Evolutionary conservation across 2,329 filamentous ascomycete species (phyloP).

Genomic region (Trichoderma sp.): DNA sequence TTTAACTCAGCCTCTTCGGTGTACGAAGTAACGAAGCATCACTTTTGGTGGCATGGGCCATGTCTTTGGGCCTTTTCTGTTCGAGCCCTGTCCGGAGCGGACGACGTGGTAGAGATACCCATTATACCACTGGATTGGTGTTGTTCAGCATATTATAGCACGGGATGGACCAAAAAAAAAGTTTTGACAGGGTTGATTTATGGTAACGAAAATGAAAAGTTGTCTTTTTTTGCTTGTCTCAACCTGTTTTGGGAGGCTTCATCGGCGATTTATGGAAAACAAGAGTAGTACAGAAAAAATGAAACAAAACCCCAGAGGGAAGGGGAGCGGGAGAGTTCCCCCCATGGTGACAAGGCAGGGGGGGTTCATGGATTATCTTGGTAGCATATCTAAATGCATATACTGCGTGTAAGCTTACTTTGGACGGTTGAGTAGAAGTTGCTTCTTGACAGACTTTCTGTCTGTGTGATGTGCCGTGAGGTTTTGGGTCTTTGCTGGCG

Average conservation of each 20-base stretch:
- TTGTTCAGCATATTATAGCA: constrained; percentile 12
- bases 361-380: not conserved
- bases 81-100: constrained; percentile 14
- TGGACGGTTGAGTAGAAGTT: not conserved
- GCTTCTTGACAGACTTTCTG: too few relatives aligned
- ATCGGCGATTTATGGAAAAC: constrained; percentile 8
- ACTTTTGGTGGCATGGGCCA: constrained; percentile 18
- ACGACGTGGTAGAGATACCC: constrained; percentile 27
- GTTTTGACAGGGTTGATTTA: not conserved
- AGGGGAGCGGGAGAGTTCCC: not conserved
- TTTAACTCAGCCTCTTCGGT: constrained; percentile 4
- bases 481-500: too few relatives aligned
- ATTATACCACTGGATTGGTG: constrained; percentile 26
- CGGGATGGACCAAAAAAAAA: constrained; percentile 15
- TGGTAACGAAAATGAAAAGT: constrained; percentile 25
- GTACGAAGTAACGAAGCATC: constrained; percentile 17
- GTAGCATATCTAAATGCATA: constrained; percentile 19
- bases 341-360: not conserved
- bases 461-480: too few relatives aligned
- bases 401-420: constrained; percentile 22
- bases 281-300: not conserved
- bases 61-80: constrained; percentile 12
- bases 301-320: not conserved
- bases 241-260: not conserved
- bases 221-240: constrained; percentile 1